Conservation (phyloP, 805 yeast species). For the Starmerella stellata region DNA sequence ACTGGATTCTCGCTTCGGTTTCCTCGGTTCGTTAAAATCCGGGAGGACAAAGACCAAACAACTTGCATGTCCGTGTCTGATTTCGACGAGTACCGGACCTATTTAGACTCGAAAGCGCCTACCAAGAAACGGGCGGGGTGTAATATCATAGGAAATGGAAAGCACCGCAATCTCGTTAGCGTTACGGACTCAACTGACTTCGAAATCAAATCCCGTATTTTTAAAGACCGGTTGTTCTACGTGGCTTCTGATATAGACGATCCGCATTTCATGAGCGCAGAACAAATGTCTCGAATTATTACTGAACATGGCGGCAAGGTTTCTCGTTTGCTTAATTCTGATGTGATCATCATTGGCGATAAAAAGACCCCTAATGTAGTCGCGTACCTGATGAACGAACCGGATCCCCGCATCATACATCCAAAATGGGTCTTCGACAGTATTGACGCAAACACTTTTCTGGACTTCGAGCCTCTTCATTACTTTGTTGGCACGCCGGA, state of each 20-base stretch:
- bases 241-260: slow-evolving; percentile 17
- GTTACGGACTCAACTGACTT: too few relatives aligned
- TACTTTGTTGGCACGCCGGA: slow-evolving; percentile 28
- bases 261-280: slow-evolving; percentile 15
- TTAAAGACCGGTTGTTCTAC: slow-evolving; percentile 14
- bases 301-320: slow-evolving; percentile 20
- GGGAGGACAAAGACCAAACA: slow-evolving; percentile 50
- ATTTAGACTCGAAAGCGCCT: slow-evolving; percentile 1
- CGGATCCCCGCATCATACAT: slow-evolving; percentile 36
- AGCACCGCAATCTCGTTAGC: background rate
- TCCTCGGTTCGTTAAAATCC: slow-evolving; percentile 48
- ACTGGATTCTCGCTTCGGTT: slow-evolving; percentile 57
- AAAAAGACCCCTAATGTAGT: slow-evolving; percentile 9
- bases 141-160: background rate
- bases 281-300: slow-evolving; percentile 15
- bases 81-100: slow-evolving; percentile 26
- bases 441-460: slow-evolving; percentile 25
- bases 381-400: slow-evolving; percentile 6
- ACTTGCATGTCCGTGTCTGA: slow-evolving; percentile 40
- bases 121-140: background rate
- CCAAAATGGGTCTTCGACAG: slow-evolving; percentile 66
- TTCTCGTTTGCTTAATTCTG: slow-evolving; percentile 9
- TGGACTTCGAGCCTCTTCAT: slow-evolving; percentile 45
- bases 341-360: slow-evolving; percentile 16
- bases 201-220: slow-evolving; percentile 6